Conservation (phyloP, 1,284 basidiomycete genomes). For the Cutaneotrichosporon spelunceum region DNA sequence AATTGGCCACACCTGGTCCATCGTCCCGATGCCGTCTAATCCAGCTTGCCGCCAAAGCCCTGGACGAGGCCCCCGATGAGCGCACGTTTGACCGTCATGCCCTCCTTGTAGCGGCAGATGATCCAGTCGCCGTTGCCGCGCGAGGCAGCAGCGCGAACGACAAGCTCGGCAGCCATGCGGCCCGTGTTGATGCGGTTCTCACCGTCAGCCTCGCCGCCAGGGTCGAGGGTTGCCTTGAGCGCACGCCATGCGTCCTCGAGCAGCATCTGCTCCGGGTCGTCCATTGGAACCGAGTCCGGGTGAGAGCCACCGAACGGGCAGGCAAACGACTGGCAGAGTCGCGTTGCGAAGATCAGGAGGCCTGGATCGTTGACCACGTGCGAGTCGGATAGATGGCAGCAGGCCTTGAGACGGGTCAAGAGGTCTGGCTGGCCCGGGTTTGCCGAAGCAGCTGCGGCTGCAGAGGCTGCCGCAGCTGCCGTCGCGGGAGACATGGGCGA, state of each 20-base stretch:
- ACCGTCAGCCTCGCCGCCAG: constrained; percentile 42
- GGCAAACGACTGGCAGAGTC: constrained; percentile 48
- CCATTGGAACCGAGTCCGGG: constrained; percentile 29
- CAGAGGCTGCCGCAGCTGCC: background rate
- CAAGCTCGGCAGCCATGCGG: constrained; percentile 50
- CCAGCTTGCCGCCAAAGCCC: constrained; percentile 47
- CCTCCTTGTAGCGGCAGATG: constrained; percentile 46
- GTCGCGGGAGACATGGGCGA: constrained; percentile 19
- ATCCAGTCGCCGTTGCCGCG: constrained; percentile 42
- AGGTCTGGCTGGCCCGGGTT: constrained; percentile 41
- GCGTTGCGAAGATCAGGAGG: constrained; percentile 49
- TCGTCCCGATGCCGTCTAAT: constrained; percentile 19
- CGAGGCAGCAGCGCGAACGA: constrained; percentile 41
- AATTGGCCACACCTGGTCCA: background rate
- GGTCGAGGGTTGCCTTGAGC: constrained; percentile 44
- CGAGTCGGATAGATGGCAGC: constrained; percentile 50
- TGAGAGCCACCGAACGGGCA: constrained; percentile 45
- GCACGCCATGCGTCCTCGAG: constrained; percentile 49
- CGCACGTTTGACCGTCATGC: constrained; percentile 44
- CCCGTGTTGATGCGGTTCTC: constrained; percentile 52
- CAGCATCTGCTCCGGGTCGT: constrained; percentile 44
- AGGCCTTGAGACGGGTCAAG: constrained; percentile 47
- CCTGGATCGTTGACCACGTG: constrained; percentile 52
- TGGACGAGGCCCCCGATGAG: constrained; percentile 45
- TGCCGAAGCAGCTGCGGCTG: constrained; percentile 5